Evolutionary conservation across 495 filamentous ascomycete genomes (phyloP), one percentile per base, ranked within the genome.

Genomic region (Astrocystis sublimbata): DNA sequence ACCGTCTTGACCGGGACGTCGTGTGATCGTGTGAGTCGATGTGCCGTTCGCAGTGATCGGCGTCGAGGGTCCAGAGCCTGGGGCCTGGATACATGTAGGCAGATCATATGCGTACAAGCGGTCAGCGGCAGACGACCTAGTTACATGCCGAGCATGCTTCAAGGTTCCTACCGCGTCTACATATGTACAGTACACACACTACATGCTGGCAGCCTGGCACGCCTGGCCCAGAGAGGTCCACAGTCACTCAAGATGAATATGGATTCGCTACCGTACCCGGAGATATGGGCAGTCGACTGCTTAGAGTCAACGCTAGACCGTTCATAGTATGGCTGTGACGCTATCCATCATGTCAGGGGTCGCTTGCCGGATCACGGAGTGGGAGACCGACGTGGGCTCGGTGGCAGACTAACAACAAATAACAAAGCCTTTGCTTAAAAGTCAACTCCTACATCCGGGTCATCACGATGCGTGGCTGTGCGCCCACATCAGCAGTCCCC

Each of bases 281-380:
- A 40, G 54, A 58, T 21, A 41, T 58, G 41, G 56, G n/a, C 33
- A 38, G 42, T 41, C 58, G 30, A 26, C 47, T 19, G 23, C 43
- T n/a, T 30, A 40, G 31, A 60, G 42, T 35, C n/a, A 35, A 51
- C 58, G 58, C 58, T 60, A 61, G 59, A 46, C 35, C 47, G 6
- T 43, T 61, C 57, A 51, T 12, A 30, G 52, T 33, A 42, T 57
- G 54, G 53, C 10, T 10, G 23, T 45, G 40, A 10, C 54, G 19
- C 54, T 35, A 33, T 7, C 31, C 28, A n/a, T 50, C 19, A 19
- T 13, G 30, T 23, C 49, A 52, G 49, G 49, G 47, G 19, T 51
- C n/a, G 47, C 30, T 51, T 28, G 47, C 30, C 17, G 28, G 30
- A 31, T 26, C 24, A 43, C 30, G 47, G 3, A 46, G 19, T 12